phyloP scores from a whole-genome alignment of 768 basidiomycete species.

The Auriscalpium microsporum region DNA sequence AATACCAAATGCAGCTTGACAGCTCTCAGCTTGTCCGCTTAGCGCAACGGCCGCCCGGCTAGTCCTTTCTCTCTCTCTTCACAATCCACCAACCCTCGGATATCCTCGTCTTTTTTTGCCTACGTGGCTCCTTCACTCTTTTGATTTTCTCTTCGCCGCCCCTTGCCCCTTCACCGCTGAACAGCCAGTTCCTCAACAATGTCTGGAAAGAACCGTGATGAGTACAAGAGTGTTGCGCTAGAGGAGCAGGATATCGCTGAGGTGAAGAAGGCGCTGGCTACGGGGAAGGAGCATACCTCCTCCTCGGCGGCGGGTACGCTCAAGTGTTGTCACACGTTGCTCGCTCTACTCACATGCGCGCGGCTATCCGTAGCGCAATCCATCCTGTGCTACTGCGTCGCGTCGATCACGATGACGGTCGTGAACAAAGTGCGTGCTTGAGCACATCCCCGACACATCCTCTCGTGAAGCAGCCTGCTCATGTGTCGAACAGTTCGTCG shows the following conservation, averaged over 20 bases:
- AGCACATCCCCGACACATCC: background rate
- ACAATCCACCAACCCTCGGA: background rate
- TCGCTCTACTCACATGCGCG: background rate
- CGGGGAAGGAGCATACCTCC: constrained; percentile 25
- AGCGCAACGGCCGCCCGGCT: background rate
- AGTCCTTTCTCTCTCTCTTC: background rate
- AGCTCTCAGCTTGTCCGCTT: background rate
- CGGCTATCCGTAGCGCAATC: constrained; percentile 39
- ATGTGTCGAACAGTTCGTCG: constrained; percentile 61
- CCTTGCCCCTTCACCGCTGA: background rate
- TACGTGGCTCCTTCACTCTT: constrained; percentile 1
- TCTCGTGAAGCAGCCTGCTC: background rate
- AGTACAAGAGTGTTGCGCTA: constrained; percentile 17
- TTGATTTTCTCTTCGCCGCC: background rate
- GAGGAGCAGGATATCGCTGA: constrained; percentile 41
- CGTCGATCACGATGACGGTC: constrained; percentile 94
- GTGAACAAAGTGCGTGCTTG: constrained; percentile 71
- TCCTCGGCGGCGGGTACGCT: constrained; percentile 23
- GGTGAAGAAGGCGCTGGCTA: constrained; percentile 43
- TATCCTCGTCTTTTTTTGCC: background rate
- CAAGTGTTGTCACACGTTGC: background rate
- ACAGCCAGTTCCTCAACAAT: background rate
- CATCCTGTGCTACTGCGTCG: constrained; percentile 82
- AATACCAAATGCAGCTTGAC: no score
- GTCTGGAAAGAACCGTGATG: constrained; percentile 7